A percentile compares a stretch with the other conserved stretches of the same genome.
Evolutionary conservation across 305 asterid species (phyloP).

Genomic region (Rubia balearica): DNA sequence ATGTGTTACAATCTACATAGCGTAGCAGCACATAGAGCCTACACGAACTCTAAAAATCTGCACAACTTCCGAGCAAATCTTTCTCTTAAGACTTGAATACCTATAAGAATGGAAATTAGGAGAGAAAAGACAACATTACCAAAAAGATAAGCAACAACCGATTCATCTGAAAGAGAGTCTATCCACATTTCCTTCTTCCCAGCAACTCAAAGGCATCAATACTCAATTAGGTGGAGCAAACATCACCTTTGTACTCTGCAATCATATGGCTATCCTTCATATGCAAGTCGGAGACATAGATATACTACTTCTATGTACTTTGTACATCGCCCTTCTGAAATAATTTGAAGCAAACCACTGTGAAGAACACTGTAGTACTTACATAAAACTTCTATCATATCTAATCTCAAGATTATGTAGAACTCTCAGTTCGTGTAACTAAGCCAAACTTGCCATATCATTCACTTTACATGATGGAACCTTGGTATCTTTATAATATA

Average conservation of each 20-base stretch:
- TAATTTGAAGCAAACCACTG: background rate
- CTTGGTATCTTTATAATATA: conserved; percentile 30
- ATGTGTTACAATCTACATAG: too few relatives aligned
- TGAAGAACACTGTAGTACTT: conserved; percentile 4
- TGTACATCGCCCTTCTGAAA: background rate
- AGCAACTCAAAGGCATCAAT: background rate
- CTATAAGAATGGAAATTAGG: conserved; percentile 22
- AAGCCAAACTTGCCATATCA: conserved; percentile 32
- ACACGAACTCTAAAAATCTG: too few relatives aligned
- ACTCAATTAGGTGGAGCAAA: background rate
- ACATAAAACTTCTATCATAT: conserved; percentile 30
- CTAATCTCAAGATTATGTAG: conserved; percentile 23
- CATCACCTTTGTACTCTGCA: background rate
- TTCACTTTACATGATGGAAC: conserved; percentile 31
- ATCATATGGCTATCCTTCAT: too few relatives aligned
- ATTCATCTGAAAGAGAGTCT: background rate
- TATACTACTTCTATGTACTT: conserved; percentile 16
- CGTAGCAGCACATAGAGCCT: too few relatives aligned
- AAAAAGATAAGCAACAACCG: too few relatives aligned
- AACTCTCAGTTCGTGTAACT: conserved; percentile 28
- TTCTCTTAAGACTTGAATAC: conserved; percentile 75
- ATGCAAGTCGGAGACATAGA: conserved; percentile 31
- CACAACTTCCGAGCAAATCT: conserved; percentile 31
- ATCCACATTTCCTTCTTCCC: background rate
- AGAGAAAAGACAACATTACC: background rate